Evolutionary conservation across 306 rosid genomes (phyloP).

Genomic region (Bauhinia variegata): DNA sequence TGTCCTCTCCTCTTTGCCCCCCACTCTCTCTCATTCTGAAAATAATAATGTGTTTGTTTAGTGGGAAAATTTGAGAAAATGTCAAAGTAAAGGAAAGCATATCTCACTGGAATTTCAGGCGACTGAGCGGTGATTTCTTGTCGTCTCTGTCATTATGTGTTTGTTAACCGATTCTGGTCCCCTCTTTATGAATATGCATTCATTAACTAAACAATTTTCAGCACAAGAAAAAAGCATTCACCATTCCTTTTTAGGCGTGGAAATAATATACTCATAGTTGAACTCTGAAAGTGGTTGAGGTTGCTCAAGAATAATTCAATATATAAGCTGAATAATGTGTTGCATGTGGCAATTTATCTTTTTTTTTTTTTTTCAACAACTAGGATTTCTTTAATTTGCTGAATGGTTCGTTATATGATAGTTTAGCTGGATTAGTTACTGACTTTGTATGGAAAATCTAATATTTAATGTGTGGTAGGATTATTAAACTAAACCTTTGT

Average conservation of each 20-base stretch:
- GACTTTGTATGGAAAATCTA: slow-evolving; percentile 3
- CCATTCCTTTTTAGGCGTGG: neutral
- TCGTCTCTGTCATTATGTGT: slow-evolving; percentile 27
- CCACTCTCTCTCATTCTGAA: too few species aligned
- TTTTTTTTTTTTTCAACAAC: slow-evolving; percentile 26
- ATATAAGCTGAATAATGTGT: neutral
- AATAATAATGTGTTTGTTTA: slow-evolving; percentile 27
- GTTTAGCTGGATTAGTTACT: slow-evolving; percentile 39
- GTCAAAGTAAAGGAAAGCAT: slow-evolving; percentile 14
- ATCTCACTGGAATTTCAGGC: slow-evolving; percentile 20
- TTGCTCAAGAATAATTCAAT: slow-evolving; percentile 19
- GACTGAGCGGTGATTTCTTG: slow-evolving; percentile 12
- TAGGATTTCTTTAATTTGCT: slow-evolving; percentile 17
- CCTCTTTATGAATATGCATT: too few species aligned
- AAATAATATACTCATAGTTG: too few species aligned
- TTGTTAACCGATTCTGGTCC: slow-evolving; percentile 44
- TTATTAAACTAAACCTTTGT: slow-evolving; percentile 1
- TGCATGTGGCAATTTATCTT: slow-evolving; percentile 29
- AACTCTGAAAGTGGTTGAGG: slow-evolving; percentile 29
- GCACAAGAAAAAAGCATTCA: neutral
- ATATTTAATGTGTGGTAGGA: neutral
- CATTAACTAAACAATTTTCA: neutral
- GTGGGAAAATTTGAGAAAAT: slow-evolving; percentile 31
- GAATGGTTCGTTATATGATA: slow-evolving; percentile 28
- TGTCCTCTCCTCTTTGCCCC: slow-evolving; percentile 31